These are phyloP conservation scores for Nigrospora osmanthi DNA, from an alignment of 2,329 filamentous ascomycete species.

Conservation along the genomic window DNA sequence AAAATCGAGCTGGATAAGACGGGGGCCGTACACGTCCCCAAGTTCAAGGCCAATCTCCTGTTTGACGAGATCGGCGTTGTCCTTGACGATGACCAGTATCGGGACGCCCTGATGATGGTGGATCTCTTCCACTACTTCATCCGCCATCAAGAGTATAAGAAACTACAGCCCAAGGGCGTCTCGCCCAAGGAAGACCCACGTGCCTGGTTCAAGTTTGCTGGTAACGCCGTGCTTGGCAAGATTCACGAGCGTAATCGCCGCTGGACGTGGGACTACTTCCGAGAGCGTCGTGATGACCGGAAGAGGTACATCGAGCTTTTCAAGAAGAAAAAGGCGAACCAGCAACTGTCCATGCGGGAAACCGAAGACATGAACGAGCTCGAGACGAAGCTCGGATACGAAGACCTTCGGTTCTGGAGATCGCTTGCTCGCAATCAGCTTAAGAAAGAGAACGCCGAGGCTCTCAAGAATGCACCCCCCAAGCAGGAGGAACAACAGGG, in stretches of 20 bases:
- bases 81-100: constrained; percentile 96
- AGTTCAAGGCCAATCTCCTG: constrained; percentile 81
- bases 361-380: constrained; percentile 64
- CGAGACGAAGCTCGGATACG: constrained; percentile 84
- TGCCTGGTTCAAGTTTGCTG: constrained; percentile 90
- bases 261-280: constrained; percentile 96
- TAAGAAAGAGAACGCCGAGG: constrained; percentile 86
- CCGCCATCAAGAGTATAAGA: constrained; percentile 94
- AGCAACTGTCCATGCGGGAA: constrained; percentile 64
- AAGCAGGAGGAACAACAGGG: constrained; percentile 64
- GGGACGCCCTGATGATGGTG: constrained; percentile 95
- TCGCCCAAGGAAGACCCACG: constrained; percentile 81
- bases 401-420: constrained; percentile 95
- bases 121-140: constrained; percentile 98
- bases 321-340: constrained; percentile 81
- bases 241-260: constrained; percentile 89
- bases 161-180: constrained; percentile 73
- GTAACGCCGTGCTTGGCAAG: constrained; percentile 79
- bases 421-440: constrained; percentile 90
- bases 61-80: constrained; percentile 98
- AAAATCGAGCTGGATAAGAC: constrained; percentile 95
- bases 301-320: constrained; percentile 86
- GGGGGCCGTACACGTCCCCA: constrained; percentile 68
- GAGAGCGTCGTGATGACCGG: constrained; percentile 84
- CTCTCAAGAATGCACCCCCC: constrained; percentile 58